phyloP scores from a whole-genome alignment of 345 rosid genomes.

The Eutrema japonicum region DNA sequence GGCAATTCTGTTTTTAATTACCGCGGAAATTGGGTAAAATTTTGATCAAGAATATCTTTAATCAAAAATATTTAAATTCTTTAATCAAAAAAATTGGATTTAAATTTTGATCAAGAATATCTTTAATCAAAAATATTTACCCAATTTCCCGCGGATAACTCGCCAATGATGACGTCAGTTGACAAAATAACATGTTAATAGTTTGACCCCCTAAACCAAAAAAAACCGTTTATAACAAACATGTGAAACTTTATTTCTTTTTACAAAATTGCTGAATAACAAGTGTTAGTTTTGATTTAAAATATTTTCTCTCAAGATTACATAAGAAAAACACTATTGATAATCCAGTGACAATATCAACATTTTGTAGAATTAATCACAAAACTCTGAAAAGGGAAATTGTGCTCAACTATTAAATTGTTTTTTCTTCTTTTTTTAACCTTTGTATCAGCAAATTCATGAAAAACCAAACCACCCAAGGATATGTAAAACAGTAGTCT shows the following conservation, averaged over 20 bases:
- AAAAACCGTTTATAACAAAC: not conserved
- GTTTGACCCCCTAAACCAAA: not conserved
- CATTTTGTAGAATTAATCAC: not conserved
- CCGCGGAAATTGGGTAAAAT: slow-evolving; percentile 1
- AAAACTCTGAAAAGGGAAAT: too few species aligned
- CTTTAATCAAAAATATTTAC: too few species aligned
- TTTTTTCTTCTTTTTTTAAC: not conserved
- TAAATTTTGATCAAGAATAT: too few species aligned
- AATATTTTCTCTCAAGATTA: too few species aligned
- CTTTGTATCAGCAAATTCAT: not conserved
- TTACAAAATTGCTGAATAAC: too few species aligned
- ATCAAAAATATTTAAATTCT: too few species aligned
- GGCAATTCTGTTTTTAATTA: slow-evolving; percentile 16
- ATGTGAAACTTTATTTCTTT: not conserved
- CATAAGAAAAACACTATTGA: too few species aligned
- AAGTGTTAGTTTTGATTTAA: too few species aligned
- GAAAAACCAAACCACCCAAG: slow-evolving; percentile 4
- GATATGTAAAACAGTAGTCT: not conserved
- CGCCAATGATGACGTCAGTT: slow-evolving; percentile 22
- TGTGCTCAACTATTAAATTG: too few species aligned
- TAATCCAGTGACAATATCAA: not conserved
- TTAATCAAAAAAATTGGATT: too few species aligned
- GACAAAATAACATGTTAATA: not conserved
- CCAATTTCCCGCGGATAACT: slow-evolving; percentile 23
- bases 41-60: too few species aligned